Evolutionary conservation across 768 basidiomycete genomes (phyloP).

Genomic region (Lentinula sp.): DNA sequence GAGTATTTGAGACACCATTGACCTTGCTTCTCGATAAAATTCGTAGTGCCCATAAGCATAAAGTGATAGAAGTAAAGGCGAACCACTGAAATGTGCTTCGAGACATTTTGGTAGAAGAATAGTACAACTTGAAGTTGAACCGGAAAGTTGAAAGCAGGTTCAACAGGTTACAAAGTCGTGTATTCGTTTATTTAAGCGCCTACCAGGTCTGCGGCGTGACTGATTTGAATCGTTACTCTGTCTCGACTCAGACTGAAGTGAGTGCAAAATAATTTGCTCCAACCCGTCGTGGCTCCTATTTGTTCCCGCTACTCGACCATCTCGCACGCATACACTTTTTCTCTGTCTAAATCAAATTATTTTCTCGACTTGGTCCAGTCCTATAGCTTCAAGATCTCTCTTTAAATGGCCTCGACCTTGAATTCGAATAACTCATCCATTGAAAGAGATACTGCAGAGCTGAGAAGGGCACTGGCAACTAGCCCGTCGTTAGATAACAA

Average conservation of each 20-base stretch:
- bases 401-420: conserved; percentile 2
- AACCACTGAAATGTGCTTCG: not conserved
- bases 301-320: too few species aligned
- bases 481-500: conserved; percentile 20
- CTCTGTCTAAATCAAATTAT: not conserved
- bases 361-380: not conserved
- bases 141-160: too few species aligned
- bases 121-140: not conserved
- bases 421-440: not conserved
- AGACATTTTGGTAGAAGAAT: not conserved
- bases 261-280: too few species aligned
- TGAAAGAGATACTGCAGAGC: conserved; percentile 41
- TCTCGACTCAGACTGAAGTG: too few species aligned
- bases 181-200: too few species aligned
- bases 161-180: too few species aligned
- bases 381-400: not conserved
- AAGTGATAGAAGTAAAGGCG: not conserved
- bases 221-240: too few species aligned
- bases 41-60: not conserved
- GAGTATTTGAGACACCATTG: not conserved
- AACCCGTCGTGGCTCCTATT: too few species aligned
- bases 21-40: not conserved
- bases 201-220: too few species aligned
- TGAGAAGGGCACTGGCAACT: conserved; percentile 37
- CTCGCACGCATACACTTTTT: not conserved